Percentiles rank a stretch among this genome's conserved stretches.
These are phyloP conservation scores for Euclidium syriacum DNA, from an alignment of 345 rosid species.

Conservation along the genomic window DNA sequence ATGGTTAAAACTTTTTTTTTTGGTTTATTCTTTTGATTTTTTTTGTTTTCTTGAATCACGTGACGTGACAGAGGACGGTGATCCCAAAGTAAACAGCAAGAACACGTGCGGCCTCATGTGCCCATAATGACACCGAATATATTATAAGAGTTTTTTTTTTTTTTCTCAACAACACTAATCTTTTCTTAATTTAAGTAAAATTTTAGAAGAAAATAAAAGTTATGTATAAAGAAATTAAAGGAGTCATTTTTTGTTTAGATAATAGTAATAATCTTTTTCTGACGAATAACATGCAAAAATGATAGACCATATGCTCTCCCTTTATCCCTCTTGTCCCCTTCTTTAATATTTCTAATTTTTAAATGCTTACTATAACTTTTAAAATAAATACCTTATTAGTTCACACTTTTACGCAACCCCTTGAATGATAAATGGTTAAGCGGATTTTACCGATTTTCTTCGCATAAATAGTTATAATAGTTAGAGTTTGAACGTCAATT, in stretches of 20 bases:
- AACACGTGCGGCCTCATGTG: constrained; percentile 61
- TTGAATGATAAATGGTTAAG: no score
- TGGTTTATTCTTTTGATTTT: constrained; percentile 16
- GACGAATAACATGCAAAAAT: constrained; percentile 34
- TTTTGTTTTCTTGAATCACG: constrained; percentile 40
- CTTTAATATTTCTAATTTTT: background rate
- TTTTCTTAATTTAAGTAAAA: background rate
- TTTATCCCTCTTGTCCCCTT: constrained; percentile 32
- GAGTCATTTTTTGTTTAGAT: constrained; percentile 6
- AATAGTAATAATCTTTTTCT: constrained; percentile 16
- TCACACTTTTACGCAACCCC: background rate
- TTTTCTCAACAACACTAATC: constrained; percentile 17
- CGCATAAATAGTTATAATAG: no score
- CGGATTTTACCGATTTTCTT: no score
- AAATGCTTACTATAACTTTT: background rate
- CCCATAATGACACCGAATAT: constrained; percentile 33
- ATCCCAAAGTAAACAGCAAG: constrained; percentile 47
- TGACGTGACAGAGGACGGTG: constrained; percentile 43
- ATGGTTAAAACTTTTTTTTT: background rate
- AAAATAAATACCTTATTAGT: background rate
- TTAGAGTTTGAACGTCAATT: no score
- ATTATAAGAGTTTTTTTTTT: background rate
- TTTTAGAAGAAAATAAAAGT: background rate
- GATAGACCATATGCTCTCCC: constrained; percentile 36
- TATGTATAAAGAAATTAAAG: constrained; percentile 1